Conservation (phyloP, 2,329 filamentous ascomycete genomes). For the Emericellopsis cladophorae region DNA sequence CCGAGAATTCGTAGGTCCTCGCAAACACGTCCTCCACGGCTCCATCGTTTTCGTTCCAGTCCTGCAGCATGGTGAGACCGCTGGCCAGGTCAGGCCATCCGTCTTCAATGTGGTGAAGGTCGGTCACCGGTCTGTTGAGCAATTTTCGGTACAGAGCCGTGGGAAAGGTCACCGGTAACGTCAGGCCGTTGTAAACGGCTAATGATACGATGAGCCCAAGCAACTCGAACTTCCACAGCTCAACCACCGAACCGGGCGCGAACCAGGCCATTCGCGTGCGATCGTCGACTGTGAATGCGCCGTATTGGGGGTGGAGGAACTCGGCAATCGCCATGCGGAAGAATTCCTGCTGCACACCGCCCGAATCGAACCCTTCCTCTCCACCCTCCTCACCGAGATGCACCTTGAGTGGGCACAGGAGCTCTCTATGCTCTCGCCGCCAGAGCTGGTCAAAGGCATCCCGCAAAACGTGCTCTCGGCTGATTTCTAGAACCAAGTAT, state of each 20-base stretch:
- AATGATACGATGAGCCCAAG: conserved; percentile 79
- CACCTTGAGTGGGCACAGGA: conserved; percentile 78
- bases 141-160: conserved; percentile 73
- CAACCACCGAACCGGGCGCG: conserved; percentile 66
- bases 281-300: conserved; percentile 67
- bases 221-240: conserved; percentile 81
- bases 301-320: conserved; percentile 65
- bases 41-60: conserved; percentile 65
- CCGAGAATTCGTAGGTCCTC: conserved; percentile 77
- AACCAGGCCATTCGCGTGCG: conserved; percentile 81
- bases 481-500: conserved; percentile 58
- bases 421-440: conserved; percentile 69
- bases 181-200: conserved; percentile 86
- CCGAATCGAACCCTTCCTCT: conserved; percentile 85
- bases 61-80: conserved; percentile 58
- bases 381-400: conserved; percentile 70
- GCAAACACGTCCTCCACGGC: conserved; percentile 71
- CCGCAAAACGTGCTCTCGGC: conserved; percentile 52
- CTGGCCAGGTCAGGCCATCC: conserved; percentile 76
- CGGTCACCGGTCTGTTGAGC: conserved; percentile 53
- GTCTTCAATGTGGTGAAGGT: conserved; percentile 67
- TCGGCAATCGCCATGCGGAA: conserved; percentile 76
- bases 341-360: conserved; percentile 93
- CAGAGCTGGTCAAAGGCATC: conserved; percentile 83
- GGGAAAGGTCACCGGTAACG: conserved; percentile 81